Percentiles rank a stretch among this genome's conserved stretches.
Evolutionary conservation across 2,329 filamentous ascomycete species (phyloP).

Genomic region (Teratosphaeria viscida): DNA sequence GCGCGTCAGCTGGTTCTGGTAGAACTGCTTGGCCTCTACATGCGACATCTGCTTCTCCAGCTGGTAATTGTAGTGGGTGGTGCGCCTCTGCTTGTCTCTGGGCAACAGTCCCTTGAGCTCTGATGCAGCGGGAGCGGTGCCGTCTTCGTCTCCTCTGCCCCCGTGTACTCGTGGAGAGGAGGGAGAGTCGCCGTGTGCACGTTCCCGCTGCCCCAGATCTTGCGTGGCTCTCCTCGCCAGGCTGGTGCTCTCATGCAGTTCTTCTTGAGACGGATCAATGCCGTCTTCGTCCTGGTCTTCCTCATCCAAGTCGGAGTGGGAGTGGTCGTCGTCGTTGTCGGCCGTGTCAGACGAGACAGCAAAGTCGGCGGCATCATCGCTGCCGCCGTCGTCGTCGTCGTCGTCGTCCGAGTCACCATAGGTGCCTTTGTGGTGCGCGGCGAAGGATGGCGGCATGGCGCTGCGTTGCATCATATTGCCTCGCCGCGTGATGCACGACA

Average conservation of each 20-base stretch:
- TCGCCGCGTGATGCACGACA: neutral
- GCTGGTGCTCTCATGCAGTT: conserved; percentile 17
- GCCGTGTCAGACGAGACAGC: conserved; percentile 10
- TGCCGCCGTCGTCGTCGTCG: conserved; percentile 14
- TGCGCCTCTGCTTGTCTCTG: conserved; percentile 51
- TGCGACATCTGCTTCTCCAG: conserved; percentile 92
- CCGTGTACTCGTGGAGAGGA: neutral
- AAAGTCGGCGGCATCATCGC: conserved; percentile 16
- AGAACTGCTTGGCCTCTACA: conserved; percentile 90
- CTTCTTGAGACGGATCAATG: conserved; percentile 1
- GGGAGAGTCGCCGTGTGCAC: neutral
- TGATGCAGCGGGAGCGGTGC: neutral
- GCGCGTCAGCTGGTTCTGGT: conserved; percentile 60
- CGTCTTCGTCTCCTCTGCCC: conserved; percentile 1
- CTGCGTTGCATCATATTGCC: conserved; percentile 20
- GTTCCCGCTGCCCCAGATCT: conserved; percentile 10
- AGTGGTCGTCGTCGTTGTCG: conserved; percentile 5
- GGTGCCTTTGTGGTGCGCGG: conserved; percentile 10
- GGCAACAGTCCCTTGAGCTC: conserved; percentile 29
- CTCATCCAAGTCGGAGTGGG: conserved; percentile 8
- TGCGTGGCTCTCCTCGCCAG: conserved; percentile 15
- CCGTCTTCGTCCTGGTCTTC: conserved; percentile 8
- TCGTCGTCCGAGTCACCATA: conserved; percentile 10
- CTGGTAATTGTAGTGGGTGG: conserved; percentile 85
- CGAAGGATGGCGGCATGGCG: conserved; percentile 18